Base-by-base conservation (phyloP, 768 basidiomycete genomes). In the Mycena chlorophos region DNA sequence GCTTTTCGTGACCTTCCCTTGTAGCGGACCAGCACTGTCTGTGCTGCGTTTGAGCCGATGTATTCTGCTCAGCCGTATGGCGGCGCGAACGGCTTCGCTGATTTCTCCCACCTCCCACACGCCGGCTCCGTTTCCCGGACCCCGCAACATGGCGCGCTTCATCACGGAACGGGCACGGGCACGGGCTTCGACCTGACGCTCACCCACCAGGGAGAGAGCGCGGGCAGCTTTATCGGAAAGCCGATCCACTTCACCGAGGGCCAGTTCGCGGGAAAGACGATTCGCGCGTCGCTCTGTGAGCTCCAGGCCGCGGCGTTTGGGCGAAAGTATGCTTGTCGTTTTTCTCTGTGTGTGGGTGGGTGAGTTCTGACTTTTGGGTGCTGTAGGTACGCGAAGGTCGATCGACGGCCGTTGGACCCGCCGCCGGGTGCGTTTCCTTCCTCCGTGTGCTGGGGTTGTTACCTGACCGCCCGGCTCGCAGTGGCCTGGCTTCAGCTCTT, bases 271-370 rank as follows among this genome's bases (percentile, higher is more conserved):
- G 86, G 85, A 23, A 75, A 73, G 31, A 81, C 78, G 1, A 75
- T 85, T 50, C 79, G 82, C 28, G 79, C 78, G 64, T 76, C 82
- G 66, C 72, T 83, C 26, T 63, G 72, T 52, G 86, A 85, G 72
- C 68, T 84, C 13, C 86, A 88, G 62, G 84, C 84, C 56, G 85
- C 86, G 4, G 75, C 85, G 62, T 72, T 87, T 27, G 85, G 85
- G n/a, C 73, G 86, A 69, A 88, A 88, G 85, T 86, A 64, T n/a
- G n/a, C 51, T 73, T 54, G 12, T 43, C 29, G 56, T 30, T 5
- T 39, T 17, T 20, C 40, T 14, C 4, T n/a, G 5, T 34, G 20
- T 42, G 25, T 55, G 17, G 27, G 52, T 17, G 46, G 38, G 12
- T 55, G 29, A n/a, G 39, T 43, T 14, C 8, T 34, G 5, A 28